Evolutionary conservation across 1,139 yeast genomes (phyloP), one percentile per base, ranked within the genome.

Genomic region (Zygosaccharomyces sapae): DNA sequence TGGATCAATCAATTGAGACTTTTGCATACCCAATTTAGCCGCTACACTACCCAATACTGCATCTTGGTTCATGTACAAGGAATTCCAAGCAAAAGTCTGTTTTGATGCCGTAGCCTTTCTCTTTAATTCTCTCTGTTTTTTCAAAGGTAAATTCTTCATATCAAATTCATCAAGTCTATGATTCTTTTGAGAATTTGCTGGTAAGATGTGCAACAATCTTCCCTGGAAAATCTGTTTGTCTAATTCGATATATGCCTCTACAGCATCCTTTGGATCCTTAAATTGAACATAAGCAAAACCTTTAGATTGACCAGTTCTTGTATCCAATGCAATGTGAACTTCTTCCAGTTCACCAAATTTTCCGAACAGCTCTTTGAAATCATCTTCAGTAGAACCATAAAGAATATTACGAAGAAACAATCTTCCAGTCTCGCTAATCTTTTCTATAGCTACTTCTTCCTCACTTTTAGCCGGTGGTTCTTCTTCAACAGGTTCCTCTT

Each of bases 181-280:
- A 49, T 78, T 78, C 55, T 88, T 86, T 69, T 88, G 89, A 48
- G 78, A 79, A 46, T 87, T 83, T 1, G 85, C 97, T 4, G 97
- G 92, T 46, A 94, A 71, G 50, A 94, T 85, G 68, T 92, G 98
- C 46, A 92, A 70, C 47, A 94, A 74, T 58, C 99, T 80, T 45
- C 99, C 98, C 69, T 92, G 97, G 72, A 87, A 92, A 62, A 88
- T 85, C 60, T 86, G 84, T 61, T 89, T 89, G 66, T 92, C 98
- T 47, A 90, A 71, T 8, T 75, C 77, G 43, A 75, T 69, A 63
- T 73, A 90, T 0, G 97, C 97, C 25, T 70, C 63, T 0, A 84
- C 80, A 0, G 98, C 98, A 60, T 83, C 83, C 10, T 75, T 76
- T 8, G 83, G 74, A 52, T 79, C 72, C 22, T 66, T 69, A 64